phyloP scores from a whole-genome alignment of 495 filamentous ascomycete species.

The Talaromyces trachyspermus region DNA sequence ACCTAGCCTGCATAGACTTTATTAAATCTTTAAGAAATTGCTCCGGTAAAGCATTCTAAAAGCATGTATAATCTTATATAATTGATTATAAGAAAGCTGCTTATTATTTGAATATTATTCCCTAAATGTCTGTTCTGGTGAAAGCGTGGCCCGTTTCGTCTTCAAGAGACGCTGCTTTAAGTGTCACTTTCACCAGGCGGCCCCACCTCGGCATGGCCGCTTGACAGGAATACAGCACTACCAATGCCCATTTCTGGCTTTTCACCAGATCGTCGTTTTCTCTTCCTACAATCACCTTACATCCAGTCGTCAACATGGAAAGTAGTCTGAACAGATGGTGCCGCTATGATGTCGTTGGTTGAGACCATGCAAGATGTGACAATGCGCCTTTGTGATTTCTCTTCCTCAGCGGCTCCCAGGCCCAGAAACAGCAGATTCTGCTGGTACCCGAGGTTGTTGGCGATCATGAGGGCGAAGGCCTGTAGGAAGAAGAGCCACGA shows the following conservation, averaged over 20 bases:
- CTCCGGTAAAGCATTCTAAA: too few species aligned
- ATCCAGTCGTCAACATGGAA: not conserved
- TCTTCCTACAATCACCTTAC: not conserved
- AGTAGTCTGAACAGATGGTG: not conserved
- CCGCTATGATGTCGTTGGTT: not conserved
- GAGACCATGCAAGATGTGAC: too few species aligned
- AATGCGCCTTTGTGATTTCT: too few species aligned
- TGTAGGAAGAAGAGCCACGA: slow-evolving; percentile 20
- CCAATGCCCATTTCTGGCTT: not conserved
- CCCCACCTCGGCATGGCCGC: slow-evolving; percentile 1
- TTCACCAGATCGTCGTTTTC: not conserved
- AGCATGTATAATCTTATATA: too few species aligned
- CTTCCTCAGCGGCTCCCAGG: too few species aligned
- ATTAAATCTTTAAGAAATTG: too few species aligned
- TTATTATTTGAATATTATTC: too few species aligned
- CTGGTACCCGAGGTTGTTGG: slow-evolving; percentile 21
- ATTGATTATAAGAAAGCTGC: too few species aligned
- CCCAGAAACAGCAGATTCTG: slow-evolving; percentile 16
- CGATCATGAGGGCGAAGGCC: slow-evolving; percentile 18
- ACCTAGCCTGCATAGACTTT: too few species aligned
- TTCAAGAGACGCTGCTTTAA: not conserved
- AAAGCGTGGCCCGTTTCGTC: slow-evolving; percentile 6
- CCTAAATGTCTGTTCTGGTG: slow-evolving; percentile 4
- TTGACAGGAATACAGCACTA: not conserved
- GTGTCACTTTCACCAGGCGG: slow-evolving; percentile 2